These are phyloP conservation scores for Sporothrix mexicana DNA, from an alignment of 2,329 filamentous ascomycete species.

Conservation along the genomic window DNA sequence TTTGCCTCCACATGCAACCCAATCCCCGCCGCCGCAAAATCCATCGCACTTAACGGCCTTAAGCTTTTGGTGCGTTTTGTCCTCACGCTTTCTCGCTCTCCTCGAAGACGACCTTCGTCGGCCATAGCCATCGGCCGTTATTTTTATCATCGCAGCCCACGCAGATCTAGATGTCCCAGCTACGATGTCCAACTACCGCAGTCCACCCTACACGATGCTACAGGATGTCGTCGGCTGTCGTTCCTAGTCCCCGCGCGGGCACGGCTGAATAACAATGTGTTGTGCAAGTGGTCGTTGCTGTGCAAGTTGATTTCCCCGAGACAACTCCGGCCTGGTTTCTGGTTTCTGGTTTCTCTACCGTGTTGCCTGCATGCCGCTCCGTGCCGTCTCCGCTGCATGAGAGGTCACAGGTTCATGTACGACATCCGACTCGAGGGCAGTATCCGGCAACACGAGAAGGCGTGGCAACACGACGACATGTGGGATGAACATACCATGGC, in stretches of 20 bases:
- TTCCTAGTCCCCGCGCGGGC: too few species aligned
- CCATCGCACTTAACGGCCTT: conserved; percentile 15
- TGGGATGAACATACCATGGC: too few species aligned
- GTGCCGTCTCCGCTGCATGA: not conserved
- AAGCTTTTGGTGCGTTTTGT: not conserved
- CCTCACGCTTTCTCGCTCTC: not conserved
- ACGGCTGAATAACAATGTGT: not conserved
- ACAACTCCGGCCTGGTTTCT: not conserved
- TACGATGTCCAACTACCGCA: too few species aligned
- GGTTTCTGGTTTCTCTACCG: not conserved
- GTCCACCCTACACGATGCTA: too few species aligned
- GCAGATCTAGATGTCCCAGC: not conserved
- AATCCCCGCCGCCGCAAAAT: not conserved
- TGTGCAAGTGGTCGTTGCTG: too few species aligned
- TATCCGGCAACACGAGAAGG: too few species aligned
- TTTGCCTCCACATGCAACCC: not conserved
- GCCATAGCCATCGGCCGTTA: not conserved
- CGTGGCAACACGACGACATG: too few species aligned
- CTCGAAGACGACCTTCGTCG: not conserved
- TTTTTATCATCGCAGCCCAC: not conserved
- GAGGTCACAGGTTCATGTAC: too few species aligned
- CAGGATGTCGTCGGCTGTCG: not conserved
- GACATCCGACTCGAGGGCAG: too few species aligned
- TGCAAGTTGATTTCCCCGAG: not conserved
- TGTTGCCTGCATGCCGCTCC: not conserved